Evolutionary conservation across 257 asterid genomes (phyloP).

Genomic region (Gynochthodes officinalis): DNA sequence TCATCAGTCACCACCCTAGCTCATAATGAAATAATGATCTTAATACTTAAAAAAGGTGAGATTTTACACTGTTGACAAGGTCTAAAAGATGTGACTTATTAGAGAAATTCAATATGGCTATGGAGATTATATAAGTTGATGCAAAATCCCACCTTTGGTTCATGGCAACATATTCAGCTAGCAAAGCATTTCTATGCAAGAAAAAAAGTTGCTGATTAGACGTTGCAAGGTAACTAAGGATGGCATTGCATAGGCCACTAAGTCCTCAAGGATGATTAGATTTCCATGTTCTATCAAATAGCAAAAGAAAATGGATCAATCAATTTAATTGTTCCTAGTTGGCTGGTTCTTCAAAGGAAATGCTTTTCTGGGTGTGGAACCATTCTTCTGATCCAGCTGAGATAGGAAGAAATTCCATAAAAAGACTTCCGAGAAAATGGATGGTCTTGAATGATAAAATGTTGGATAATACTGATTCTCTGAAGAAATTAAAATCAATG

Average conservation of each 20-base stretch:
- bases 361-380: neutral
- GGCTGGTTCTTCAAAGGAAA: neutral
- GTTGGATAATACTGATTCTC: too few species aligned
- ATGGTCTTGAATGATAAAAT: too few species aligned
- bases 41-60: too few species aligned
- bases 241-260: neutral
- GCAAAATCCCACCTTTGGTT: neutral
- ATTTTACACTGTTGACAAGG: neutral
- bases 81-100: too few species aligned
- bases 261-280: slow-evolving; percentile 8
- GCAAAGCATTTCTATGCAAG: neutral
- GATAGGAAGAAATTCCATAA: neutral
- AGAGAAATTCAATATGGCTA: neutral
- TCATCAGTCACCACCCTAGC: too few species aligned
- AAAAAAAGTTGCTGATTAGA: neutral
- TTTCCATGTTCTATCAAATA: neutral
- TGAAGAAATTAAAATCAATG: too few species aligned
- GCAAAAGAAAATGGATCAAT: neutral
- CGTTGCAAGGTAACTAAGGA: neutral
- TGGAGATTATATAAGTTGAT: neutral
- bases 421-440: neutral
- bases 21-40: neutral
- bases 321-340: neutral
- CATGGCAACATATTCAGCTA: slow-evolving; percentile 8
- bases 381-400: neutral